A percentile compares a stretch with the other conserved stretches of the same genome.
Conservation (phyloP, 164 flowering plant genomes). For the Stephania cephalantha region DNA sequence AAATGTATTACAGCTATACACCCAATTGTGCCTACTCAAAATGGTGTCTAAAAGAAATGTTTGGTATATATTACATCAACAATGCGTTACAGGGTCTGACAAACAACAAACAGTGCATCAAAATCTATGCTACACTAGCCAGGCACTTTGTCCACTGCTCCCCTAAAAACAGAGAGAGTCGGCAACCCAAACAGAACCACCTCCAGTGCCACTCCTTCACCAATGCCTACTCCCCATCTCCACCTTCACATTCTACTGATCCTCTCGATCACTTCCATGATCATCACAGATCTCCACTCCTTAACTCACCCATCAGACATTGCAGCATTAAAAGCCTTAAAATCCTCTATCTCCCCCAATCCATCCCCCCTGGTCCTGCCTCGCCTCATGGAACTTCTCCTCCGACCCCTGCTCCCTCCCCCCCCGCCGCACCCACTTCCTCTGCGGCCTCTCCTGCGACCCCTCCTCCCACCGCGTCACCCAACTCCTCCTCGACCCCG, state of each 20-base stretch:
- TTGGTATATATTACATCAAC: neutral
- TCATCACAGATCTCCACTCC: constrained; percentile 15
- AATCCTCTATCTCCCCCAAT: constrained; percentile 35
- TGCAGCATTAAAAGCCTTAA: constrained; percentile 47
- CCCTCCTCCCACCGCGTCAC: constrained; percentile 40
- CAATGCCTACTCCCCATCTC: constrained; percentile 11
- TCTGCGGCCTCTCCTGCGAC: constrained; percentile 59
- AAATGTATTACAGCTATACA: too few species aligned
- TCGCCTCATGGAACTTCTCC: constrained; percentile 60
- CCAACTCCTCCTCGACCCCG: constrained; percentile 55
- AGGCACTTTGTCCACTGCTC: too few species aligned
- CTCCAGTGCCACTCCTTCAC: neutral
- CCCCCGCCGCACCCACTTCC: constrained; percentile 52
- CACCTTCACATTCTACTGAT: constrained; percentile 1
- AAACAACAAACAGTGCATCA: too few species aligned
- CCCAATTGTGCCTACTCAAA: too few species aligned
- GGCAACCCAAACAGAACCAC: neutral
- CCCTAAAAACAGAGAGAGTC: too few species aligned
- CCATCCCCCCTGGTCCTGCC: constrained; percentile 59
- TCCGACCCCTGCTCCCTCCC: constrained; percentile 60
- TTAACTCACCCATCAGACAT: constrained; percentile 43
- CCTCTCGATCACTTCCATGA: neutral
- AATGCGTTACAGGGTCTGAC: neutral
- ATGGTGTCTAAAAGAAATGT: too few species aligned
- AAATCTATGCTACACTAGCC: too few species aligned